phyloP scores from a whole-genome alignment of 768 basidiomycete species.

The Suillus subluteus region DNA sequence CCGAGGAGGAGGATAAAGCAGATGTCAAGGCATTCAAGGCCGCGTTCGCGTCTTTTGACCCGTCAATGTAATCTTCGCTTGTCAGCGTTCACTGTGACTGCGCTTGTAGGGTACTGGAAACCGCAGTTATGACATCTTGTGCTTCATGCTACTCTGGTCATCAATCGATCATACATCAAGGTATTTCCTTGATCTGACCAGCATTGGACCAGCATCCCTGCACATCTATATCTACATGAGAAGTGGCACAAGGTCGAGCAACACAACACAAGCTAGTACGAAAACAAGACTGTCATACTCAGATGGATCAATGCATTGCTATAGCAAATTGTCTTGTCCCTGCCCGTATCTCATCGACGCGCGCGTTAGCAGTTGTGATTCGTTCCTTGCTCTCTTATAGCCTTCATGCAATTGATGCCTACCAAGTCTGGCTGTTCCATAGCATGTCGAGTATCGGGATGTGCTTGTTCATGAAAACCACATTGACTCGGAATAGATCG shows the following conservation, averaged over 20 bases:
- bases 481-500: neutral
- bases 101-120: constrained; percentile 4
- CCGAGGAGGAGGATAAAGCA: constrained; percentile 83
- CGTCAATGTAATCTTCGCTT: constrained; percentile 36
- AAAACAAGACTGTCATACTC: neutral
- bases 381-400: neutral
- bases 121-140: neutral
- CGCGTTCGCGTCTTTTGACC: constrained; percentile 79
- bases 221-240: neutral
- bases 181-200: neutral
- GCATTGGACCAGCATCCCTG: neutral
- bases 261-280: neutral
- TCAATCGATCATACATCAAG: neutral
- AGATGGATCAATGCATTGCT: neutral
- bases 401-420: neutral
- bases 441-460: neutral
- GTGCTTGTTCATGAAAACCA: neutral
- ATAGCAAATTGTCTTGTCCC: neutral
- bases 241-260: neutral
- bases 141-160: neutral
- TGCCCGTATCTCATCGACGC: neutral
- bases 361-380: neutral
- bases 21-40: constrained; percentile 86
- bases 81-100: neutral
- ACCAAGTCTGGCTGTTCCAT: neutral